These are phyloP conservation scores for Malus fusca DNA, from an alignment of 306 rosid genomes.

Conservation along the genomic window DNA sequence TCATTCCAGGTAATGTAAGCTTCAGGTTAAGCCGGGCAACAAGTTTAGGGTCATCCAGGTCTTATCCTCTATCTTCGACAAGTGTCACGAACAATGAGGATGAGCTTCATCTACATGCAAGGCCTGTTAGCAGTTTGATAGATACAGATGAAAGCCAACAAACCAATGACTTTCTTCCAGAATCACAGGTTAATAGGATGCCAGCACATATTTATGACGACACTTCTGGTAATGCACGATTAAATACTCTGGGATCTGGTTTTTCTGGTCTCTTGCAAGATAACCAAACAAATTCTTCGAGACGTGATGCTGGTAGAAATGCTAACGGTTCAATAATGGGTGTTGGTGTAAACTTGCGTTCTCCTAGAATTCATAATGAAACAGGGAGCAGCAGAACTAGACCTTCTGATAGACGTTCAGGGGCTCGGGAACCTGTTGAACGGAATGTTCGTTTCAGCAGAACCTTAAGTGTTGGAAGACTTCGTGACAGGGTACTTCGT, in stretches of 20 bases:
- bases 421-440: slow-evolving; percentile 78
- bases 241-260: slow-evolving; percentile 26
- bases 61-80: slow-evolving; percentile 58
- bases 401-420: slow-evolving; percentile 48
- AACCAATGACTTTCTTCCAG: slow-evolving; percentile 32
- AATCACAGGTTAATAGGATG: slow-evolving; percentile 28
- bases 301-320: slow-evolving; percentile 34
- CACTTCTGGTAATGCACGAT: slow-evolving; percentile 37
- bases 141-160: slow-evolving; percentile 45
- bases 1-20: slow-evolving; percentile 74
- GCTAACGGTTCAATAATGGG: slow-evolving; percentile 33
- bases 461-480: slow-evolving; percentile 97
- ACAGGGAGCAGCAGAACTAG: slow-evolving; percentile 49
- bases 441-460: slow-evolving; percentile 89
- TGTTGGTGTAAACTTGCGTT: slow-evolving; percentile 34
- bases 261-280: slow-evolving; percentile 26
- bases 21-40: slow-evolving; percentile 85
- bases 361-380: slow-evolving; percentile 42
- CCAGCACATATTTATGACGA: slow-evolving; percentile 35
- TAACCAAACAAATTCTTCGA: slow-evolving; percentile 31
- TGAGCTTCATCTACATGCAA: slow-evolving; percentile 37
- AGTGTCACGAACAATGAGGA: slow-evolving; percentile 57
- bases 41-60: slow-evolving; percentile 80
- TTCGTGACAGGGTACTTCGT: slow-evolving; percentile 95
- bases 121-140: slow-evolving; percentile 25